Base-by-base conservation (phyloP, 176 grass and related monocot species). In the Urochloa ruziziensis region DNA sequence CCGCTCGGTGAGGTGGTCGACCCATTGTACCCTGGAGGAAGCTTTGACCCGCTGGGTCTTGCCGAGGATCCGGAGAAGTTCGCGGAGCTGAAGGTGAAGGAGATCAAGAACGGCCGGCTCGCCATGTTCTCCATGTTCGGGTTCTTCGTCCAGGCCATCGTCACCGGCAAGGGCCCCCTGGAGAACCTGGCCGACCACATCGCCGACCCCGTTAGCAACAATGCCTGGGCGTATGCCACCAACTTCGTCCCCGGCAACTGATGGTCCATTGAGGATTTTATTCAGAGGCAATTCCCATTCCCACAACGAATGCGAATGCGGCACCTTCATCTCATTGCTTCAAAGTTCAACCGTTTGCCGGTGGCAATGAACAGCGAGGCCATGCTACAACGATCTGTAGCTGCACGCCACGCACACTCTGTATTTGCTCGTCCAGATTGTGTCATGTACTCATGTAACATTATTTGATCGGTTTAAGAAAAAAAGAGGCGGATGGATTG, bases 121-220 rank as follows among this genome's bases (percentile, higher is more conserved):
- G 81, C 87, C 46, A 89, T 89, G 86, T 88, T 84, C 67, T 84
- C 86, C 74, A 79, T 88, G 81, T 80, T 80, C 47, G 75, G 75
- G 12, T 89, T 89, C 87, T 89, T 89, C 15, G 82, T 89, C 29
- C 87, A 85, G 33, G 88, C 77, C 40, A 85, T 85, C 34, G 88
- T 89, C 51, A 89, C 82, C 2, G 82, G 71, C 48, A 89, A 85
- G 53, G 82, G 82, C 0, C 77, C 88, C 2, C 35, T 77, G 4
- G 77, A 89, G 82, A 85, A 85, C 82, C 21, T 85, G 13, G 77
- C 88, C 33, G 75, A 89, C 81, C 87, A 89, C 68, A 61, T 89
- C 12, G 68, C 42, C 9, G 87, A 89, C 43, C 86, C 80, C 25
- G 72, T 88, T 30, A 82, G 81, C 86, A 82, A 88, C 62, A 88